Percentiles rank a stretch among this genome's conserved stretches.
phyloP scores from a whole-genome alignment of 176 grass and related monocot species.

The Carex pumila region DNA sequence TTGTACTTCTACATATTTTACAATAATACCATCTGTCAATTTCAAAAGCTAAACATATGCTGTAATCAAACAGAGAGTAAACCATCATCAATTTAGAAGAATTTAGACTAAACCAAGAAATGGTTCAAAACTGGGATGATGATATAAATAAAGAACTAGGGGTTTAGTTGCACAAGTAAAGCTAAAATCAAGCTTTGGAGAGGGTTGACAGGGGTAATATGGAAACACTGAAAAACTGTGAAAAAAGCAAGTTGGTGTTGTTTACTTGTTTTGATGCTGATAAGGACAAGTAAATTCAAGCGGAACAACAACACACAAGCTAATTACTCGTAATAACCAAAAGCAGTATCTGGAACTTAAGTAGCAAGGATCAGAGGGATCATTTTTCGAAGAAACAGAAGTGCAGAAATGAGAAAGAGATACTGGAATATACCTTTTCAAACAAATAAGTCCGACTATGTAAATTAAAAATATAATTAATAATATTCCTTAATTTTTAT shows the following conservation, averaged over 20 bases:
- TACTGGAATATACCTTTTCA: not conserved
- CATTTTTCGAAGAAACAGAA: not conserved
- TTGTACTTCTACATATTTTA: constrained; percentile 64
- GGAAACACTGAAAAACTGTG: not conserved
- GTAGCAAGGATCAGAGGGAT: not conserved
- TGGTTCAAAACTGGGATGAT: not conserved
- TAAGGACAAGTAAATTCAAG: not conserved
- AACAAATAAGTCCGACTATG: not conserved
- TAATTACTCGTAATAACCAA: not conserved
- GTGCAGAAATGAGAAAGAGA: not conserved
- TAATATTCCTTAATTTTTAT: not conserved
- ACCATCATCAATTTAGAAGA: not conserved
- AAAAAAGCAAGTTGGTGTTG: not conserved
- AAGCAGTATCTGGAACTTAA: not conserved
- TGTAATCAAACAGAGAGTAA: not conserved
- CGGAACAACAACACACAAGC: not conserved
- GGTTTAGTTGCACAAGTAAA: not conserved
- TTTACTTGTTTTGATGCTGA: not conserved
- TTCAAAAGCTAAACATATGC: not conserved
- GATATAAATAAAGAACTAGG: not conserved
- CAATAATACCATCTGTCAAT: not conserved
- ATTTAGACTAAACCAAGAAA: not conserved
- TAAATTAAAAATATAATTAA: not conserved
- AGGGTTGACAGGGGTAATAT: not conserved
- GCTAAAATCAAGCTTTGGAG: not conserved